These are phyloP conservation scores for Neurospora sp. DNA, from an alignment of 495 filamentous ascomycete species.

Conservation along the genomic window DNA sequence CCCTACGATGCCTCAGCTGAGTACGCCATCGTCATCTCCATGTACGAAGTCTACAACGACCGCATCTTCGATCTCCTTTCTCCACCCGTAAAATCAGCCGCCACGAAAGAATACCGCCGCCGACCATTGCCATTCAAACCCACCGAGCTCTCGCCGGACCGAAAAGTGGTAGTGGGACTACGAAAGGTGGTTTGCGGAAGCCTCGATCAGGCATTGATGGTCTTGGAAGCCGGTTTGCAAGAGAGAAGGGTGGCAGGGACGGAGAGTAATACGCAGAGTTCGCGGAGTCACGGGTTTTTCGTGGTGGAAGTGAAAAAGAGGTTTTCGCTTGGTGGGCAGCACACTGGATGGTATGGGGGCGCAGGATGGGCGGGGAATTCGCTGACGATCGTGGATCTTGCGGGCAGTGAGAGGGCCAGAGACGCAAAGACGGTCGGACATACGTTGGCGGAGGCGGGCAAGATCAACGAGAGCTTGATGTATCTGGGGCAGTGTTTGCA, in stretches of 20 bases:
- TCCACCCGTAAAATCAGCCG: constrained; percentile 34
- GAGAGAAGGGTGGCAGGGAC: constrained; percentile 86
- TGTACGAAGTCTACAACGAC: constrained; percentile 99
- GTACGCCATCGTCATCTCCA: constrained; percentile 83
- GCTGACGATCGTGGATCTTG: constrained; percentile 85
- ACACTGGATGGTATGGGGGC: constrained; percentile 27
- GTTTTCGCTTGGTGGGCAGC: constrained; percentile 34
- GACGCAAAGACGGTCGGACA: constrained; percentile 89
- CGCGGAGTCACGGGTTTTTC: constrained; percentile 92
- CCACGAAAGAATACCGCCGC: constrained; percentile 58
- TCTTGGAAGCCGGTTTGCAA: constrained; percentile 80
- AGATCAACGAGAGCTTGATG: constrained; percentile 97
- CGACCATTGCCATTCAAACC: constrained; percentile 77
- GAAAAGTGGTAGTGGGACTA: constrained; percentile 85
- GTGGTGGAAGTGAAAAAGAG: constrained; percentile 89
- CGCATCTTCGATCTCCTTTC: constrained; percentile 90
- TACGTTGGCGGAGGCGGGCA: constrained; percentile 88
- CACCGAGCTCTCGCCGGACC: constrained; percentile 72
- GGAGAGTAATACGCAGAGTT: constrained; percentile 78
- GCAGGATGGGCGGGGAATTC: constrained; percentile 65
- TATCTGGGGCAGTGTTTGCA: constrained; percentile 96
- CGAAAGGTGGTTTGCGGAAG: constrained; percentile 82
- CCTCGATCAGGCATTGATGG: constrained; percentile 78
- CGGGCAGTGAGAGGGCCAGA: constrained; percentile 85
- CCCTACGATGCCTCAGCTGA: constrained; percentile 63